Evolutionary conservation across 306 rosid species (phyloP).

Genomic region (Quercus agrifolia): DNA sequence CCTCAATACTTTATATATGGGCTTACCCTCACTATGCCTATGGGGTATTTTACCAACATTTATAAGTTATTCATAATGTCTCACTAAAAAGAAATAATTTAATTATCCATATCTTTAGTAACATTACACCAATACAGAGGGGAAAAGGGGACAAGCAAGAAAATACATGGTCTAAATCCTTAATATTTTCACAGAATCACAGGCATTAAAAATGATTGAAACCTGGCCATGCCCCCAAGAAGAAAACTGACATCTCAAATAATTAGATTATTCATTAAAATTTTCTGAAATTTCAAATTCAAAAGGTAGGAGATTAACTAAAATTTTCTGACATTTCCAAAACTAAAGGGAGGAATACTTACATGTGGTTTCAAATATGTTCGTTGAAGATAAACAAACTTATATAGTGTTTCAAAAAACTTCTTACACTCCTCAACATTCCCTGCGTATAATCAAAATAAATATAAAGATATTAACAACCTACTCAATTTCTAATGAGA

Average conservation of each 20-base stretch:
- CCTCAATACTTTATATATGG: background rate
- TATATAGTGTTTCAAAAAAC: conserved; percentile 71
- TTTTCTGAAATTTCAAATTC: conserved; percentile 12
- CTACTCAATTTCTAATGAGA: background rate
- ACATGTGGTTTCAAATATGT: conserved; percentile 93
- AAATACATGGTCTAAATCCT: background rate
- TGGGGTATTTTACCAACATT: background rate
- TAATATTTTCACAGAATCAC: background rate
- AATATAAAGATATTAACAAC: conserved; percentile 5
- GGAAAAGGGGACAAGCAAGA: background rate
- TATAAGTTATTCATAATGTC: background rate
- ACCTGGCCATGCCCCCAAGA: background rate
- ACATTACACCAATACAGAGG: background rate
- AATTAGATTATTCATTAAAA: conserved; percentile 16
- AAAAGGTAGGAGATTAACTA: conserved; percentile 17
- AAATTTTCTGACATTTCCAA: conserved; percentile 15
- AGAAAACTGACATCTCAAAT: background rate
- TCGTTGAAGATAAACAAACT: conserved; percentile 83
- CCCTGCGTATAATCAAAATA: conserved; percentile 48
- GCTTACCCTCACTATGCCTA: background rate
- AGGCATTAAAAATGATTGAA: background rate
- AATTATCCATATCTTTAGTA: background rate
- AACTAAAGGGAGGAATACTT: conserved; percentile 35
- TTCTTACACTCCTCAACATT: conserved; percentile 62
- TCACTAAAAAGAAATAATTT: background rate